Evolutionary conservation across 2,329 filamentous ascomycete genomes (phyloP), one percentile per base, ranked within the genome.

Genomic region (Aspergillus fumigatus): DNA sequence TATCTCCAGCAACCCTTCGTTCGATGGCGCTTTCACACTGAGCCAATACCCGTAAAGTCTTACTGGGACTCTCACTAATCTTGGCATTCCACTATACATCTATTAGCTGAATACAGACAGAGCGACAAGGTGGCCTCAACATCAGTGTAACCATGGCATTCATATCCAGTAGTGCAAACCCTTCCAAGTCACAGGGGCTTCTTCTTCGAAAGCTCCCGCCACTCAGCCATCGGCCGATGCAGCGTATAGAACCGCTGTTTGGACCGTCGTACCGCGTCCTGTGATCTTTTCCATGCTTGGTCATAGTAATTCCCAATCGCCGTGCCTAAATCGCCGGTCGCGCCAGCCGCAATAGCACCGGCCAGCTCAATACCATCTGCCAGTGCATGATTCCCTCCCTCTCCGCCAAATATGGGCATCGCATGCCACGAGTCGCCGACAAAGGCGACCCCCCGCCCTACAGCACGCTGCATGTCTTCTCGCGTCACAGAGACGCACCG

Each of bases 361-460:
- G 50, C 56, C 50, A 59, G 45, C 51, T 59, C 57, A 14, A 59
- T 41, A 14, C 41, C 50, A 11, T 59, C 57, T n/a, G 56, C 48
- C 9, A 59, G 23, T 29, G 57, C 57, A 47, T 59, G 57, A 21
- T 54, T 54, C 1, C 57, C 57, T 9, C 57, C 57, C 41, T 59
- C 57, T 0, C 57, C 57, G 1, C 57, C 57, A 41, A 59, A 59
- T 1, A 59, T 59, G 17, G 57, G 57, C 57, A 59, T 59, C 6
- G 57, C 57, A 40, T 59, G 57, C 57, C 57, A 59, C 45, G 57
- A 51, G 29, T 59, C 57, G 1, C 57, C 57, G 0, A 59, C 23
- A 21, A 52, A 23, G 17, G 54, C 57, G 19, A 59, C 51, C 2
- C 53, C 53, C 10, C 17, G 32, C 14, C n/a, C 17, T 6, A 38